These are phyloP conservation scores for Amanita thiersii DNA, from an alignment of 768 basidiomycete species.

Conservation along the genomic window DNA sequence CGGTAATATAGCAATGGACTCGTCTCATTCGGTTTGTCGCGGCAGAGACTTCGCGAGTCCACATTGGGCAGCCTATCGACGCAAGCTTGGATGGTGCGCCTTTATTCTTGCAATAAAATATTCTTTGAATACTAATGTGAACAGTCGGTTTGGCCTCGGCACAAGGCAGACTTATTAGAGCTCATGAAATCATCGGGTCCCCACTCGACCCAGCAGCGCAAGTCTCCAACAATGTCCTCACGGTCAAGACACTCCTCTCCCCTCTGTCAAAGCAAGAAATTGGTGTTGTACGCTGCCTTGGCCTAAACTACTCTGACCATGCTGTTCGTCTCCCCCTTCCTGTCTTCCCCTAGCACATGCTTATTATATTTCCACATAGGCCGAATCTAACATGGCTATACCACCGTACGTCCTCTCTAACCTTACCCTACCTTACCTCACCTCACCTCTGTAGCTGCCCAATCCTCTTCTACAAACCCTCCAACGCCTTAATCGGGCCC, in stretches of 20 bases:
- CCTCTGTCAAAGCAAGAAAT: slow-evolving; percentile 64
- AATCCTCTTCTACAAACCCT: slow-evolving; percentile 75
- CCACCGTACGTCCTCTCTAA: slow-evolving; percentile 41
- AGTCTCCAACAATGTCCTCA: slow-evolving; percentile 54
- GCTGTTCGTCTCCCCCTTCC: slow-evolving; percentile 36
- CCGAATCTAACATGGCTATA: slow-evolving; percentile 54
- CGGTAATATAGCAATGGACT: slow-evolving; percentile 52
- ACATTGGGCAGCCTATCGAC: slow-evolving; percentile 74
- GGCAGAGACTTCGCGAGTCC: slow-evolving; percentile 62
- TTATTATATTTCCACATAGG: slow-evolving; percentile 27
- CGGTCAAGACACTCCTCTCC: slow-evolving; percentile 61
- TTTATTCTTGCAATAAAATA: background rate
- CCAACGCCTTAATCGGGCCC: slow-evolving; percentile 63
- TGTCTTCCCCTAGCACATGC: background rate
- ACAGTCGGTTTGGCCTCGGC: slow-evolving; percentile 54
- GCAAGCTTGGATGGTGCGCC: slow-evolving; percentile 50
- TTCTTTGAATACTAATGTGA: background rate
- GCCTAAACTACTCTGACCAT: slow-evolving; percentile 81
- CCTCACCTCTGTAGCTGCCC: slow-evolving; percentile 39
- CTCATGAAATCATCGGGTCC: slow-evolving; percentile 65
- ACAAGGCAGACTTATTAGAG: slow-evolving; percentile 49
- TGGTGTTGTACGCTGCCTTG: slow-evolving; percentile 66
- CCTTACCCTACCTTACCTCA: background rate
- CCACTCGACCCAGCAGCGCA: slow-evolving; percentile 59
- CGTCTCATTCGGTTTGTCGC: slow-evolving; percentile 80